Base-by-base conservation (phyloP, 495 filamentous ascomycete species). In the Podospora sp. region DNA sequence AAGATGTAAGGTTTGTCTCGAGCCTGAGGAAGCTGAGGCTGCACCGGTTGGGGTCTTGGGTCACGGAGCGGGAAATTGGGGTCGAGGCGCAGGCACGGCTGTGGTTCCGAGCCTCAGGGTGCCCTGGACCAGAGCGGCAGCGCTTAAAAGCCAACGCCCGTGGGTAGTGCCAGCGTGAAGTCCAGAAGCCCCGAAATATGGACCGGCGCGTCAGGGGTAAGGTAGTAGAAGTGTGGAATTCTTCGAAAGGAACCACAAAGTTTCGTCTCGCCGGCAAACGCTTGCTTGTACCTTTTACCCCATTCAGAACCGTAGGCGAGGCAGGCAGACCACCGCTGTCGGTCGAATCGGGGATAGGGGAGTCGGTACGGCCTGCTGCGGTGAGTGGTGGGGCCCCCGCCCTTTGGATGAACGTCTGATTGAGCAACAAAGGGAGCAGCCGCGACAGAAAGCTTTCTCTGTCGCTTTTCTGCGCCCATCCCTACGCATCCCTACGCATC, bases 41-140 rank as follows among this genome's bases (percentile, higher is more conserved):
- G 40, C 11, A 4, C 40, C 14, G 2, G 40, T 46, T 46, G 21
- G 22, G 63, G 53, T 20, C 52, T 57, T 46, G 63, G 63, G 51
- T 46, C 24, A 66, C 58, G 61, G 61, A 57, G 27, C 50, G 63
- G 25, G 64, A 70, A 65, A 69, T 67, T 63, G 67, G 68, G 70
- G 71, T 62, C 50, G 71, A 72, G 71, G 71, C 71, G 71, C 71
- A 72, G 71, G 62, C 52, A 62, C 62, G 68, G 71, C 71, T 72
- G 71, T 68, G 71, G 50, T 70, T 66, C 68, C 68, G 63, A 66
- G 58, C 64, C 63, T 66, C 60, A 62, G 61, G 61, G 49, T 52
- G 63, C 29, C 51, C 63, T 65, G 56, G 56, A 57, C 53, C 40
- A 46, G 36, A 35, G 36, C 61, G 59, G 58, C 61, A 69, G 69